phyloP scores from a whole-genome alignment of 192 early-diverging fungal genomes.

The Podila verticillata region DNA sequence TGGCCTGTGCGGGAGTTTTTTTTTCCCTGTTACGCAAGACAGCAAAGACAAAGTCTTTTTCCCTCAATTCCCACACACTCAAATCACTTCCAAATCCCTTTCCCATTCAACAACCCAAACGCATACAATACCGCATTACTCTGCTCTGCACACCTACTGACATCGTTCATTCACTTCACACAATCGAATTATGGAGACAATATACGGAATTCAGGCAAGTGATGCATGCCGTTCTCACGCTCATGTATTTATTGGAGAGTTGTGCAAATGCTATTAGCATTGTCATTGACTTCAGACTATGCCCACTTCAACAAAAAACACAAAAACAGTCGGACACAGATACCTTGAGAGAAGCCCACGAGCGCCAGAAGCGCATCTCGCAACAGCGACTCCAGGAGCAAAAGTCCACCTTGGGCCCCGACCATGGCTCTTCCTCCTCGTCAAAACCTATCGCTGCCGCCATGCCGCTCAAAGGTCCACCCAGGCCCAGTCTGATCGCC shows the following conservation, averaged over 20 bases:
- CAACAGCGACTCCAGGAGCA: conserved; percentile 2
- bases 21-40: neutral
- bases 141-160: too few species aligned
- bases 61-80: neutral
- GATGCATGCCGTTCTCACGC: neutral
- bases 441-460: neutral
- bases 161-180: too few species aligned
- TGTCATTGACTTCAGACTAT: neutral
- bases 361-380: neutral
- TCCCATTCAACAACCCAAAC: neutral
- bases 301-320: neutral
- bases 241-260: too few species aligned
- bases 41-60: neutral
- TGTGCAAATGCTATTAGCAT: neutral
- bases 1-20: neutral
- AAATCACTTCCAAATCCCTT: neutral
- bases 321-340: neutral
- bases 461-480: neutral
- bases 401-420: neutral
- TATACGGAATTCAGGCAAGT: neutral
- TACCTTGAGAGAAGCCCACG: neutral
- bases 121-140: neutral
- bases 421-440: neutral
- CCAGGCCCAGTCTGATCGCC: neutral
- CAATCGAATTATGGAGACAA: neutral